Evolutionary conservation across 2,329 filamentous ascomycete species (phyloP), one percentile per base, ranked within the genome.

Genomic region (Apiospora phragmitis): DNA sequence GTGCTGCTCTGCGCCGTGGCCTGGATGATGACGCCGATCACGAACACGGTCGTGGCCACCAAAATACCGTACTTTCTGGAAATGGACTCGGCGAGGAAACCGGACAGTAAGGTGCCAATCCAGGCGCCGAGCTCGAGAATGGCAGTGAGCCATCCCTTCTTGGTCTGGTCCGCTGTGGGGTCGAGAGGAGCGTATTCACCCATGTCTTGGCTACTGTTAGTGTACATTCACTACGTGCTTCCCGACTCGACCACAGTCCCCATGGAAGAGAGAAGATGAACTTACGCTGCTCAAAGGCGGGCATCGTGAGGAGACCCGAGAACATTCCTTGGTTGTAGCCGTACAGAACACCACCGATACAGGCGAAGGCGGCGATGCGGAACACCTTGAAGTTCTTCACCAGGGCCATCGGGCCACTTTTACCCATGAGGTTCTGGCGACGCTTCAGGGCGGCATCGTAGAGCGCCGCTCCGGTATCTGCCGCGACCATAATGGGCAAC

Each of bases 301-400:
- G 82, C 88, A 90, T 90, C 21, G 85, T 84, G 11, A 90, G 79
- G 9, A 94, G 88, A 32, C 92, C 92, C n/a, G 89, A 89, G 81
- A 93, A 93, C 81, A 93, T 91, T 74, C 92, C 92, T 78, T 93
- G 91, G 77, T 94, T 93, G 81, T 93, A 94, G 26, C 92, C 91
- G 78, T 93, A 89, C 1, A 90, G 80, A 2, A 90, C 82, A 68
- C 89, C 89, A 26, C 89, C 89, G 55, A 91, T 88, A 72, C 88
- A 91, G 8, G 89, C 89, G 77, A 91, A 91, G 55, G 86, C 81
- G 1, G 88, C 88, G 71, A 91, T 86, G n/a, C 85, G 81, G 73
- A 89, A 89, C 21, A 91, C 89, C 59, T 85, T 87, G 76, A 85
- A 86, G 75, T 91, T 91, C 79, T 89, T 90, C 18, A 90, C 77